phyloP scores from a whole-genome alignment of 495 filamentous ascomycete species.

The Saxophila tyrrhenica region DNA sequence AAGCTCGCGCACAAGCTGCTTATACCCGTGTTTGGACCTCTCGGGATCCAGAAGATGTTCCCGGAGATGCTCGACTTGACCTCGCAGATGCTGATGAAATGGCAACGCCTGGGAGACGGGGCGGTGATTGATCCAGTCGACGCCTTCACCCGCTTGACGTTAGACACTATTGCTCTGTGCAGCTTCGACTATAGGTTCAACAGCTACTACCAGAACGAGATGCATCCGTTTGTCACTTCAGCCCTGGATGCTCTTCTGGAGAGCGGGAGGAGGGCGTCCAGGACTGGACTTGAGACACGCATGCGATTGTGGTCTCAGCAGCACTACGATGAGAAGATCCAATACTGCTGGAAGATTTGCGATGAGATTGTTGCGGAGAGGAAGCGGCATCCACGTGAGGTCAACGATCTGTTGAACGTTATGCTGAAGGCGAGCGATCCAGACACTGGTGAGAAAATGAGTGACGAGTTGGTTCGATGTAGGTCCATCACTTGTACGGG shows the following conservation, averaged over 20 bases:
- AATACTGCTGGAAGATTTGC: neutral
- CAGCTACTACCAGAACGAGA: constrained; percentile 53
- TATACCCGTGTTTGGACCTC: constrained; percentile 59
- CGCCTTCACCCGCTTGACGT: constrained; percentile 65
- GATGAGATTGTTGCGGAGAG: neutral
- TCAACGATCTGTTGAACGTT: constrained; percentile 21
- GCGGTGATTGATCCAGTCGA: constrained; percentile 48
- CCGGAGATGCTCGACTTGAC: constrained; percentile 63
- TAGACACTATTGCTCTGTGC: constrained; percentile 63
- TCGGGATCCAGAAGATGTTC: constrained; percentile 59
- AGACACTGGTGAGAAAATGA: constrained; percentile 22
- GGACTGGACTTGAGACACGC: neutral
- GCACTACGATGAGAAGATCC: neutral
- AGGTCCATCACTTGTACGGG: too few species aligned
- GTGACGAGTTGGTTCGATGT: constrained; percentile 19
- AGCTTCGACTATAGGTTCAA: constrained; percentile 57
- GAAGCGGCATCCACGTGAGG: neutral
- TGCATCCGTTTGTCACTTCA: constrained; percentile 56
- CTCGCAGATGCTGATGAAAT: constrained; percentile 60
- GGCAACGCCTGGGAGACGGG: constrained; percentile 52
- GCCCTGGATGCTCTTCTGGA: constrained; percentile 38
- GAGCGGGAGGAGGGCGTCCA: neutral
- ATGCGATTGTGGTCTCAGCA: neutral
- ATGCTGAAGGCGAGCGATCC: constrained; percentile 21
- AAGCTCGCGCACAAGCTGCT: constrained; percentile 54